Percentiles rank a stretch among this genome's conserved stretches.
Evolutionary conservation across 2,329 filamentous ascomycete species (phyloP).

Genomic region (Alternaria incomplexa): DNA sequence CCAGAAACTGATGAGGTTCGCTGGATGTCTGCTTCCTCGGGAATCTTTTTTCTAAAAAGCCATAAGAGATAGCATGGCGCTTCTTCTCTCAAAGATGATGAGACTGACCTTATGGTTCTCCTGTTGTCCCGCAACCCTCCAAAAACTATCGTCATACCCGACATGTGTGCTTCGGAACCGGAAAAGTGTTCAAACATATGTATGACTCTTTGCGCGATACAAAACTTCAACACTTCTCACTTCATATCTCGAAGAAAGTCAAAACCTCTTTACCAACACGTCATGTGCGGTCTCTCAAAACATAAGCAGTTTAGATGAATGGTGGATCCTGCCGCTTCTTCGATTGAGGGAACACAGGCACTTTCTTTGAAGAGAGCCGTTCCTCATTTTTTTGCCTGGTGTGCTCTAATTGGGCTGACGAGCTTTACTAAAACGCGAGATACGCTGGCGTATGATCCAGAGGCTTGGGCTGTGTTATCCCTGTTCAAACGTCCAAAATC

Average conservation of each 20-base stretch:
- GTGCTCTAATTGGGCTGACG: not conserved
- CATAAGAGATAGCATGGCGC: not conserved
- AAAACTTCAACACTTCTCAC: not conserved
- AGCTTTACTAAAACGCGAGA: not conserved
- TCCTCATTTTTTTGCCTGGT: not conserved
- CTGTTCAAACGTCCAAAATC: too few species aligned
- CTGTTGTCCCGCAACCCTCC: not conserved
- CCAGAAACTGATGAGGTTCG: not conserved
- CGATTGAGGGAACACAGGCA: not conserved
- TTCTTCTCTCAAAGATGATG: not conserved
- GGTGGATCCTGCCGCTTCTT: not conserved
- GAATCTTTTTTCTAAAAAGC: not conserved
- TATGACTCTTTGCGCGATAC: not conserved
- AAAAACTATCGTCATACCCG: accelerated
- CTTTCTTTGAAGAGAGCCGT: not conserved
- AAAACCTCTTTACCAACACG: not conserved
- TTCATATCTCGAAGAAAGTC: not conserved
- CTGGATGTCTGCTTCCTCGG: not conserved
- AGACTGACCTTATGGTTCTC: not conserved
- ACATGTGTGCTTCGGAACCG: not conserved
- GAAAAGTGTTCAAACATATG: not conserved
- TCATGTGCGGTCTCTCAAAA: not conserved
- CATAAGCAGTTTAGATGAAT: not conserved
- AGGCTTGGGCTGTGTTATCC: too few species aligned
- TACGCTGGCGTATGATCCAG: not conserved